Base-by-base conservation (phyloP, 345 rosid species). In the Alliaria petiolata region DNA sequence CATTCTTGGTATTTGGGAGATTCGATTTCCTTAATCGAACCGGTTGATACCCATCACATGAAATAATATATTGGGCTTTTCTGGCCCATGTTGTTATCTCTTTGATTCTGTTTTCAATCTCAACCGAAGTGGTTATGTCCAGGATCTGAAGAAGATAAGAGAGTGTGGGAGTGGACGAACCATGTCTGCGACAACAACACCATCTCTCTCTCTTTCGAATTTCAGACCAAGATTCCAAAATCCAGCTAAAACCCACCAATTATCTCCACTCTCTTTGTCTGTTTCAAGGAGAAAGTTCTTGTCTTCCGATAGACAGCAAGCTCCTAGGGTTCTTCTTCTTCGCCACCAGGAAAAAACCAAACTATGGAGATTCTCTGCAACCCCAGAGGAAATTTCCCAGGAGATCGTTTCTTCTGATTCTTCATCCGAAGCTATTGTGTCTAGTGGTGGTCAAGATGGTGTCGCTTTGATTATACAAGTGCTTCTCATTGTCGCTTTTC, bases 401-500 rank as follows among this genome's bases (percentile, higher is more conserved):
- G 73, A 78, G 78, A 79, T 85, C 2, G 72, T 82, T 49, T 62
- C 71, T 54, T 62, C 79, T 61, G 25, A 58, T 75, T 50, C 72
- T 47, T 67, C 58, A 54, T 47, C 78, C 25, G 71, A 46, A 54
- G 71, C 79, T 31, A 31, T 70, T 76, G 79, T 56, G 2, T 55
- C 79, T 30, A 7, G 22, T 62, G 75, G 75, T 47, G 82, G 64
- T 10, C 93, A 69, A 65, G 95, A 81, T 38, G 83, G 84, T 54
- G 77, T 67, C 6, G 73, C 81, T 65, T 62, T 53, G 53, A 36
- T 88, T 28, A 76, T 90, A 47, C 79, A 83, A 40, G 64, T 34
- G 62, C 95, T 90, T 42, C 85, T 89, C 70, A 43, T 84, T 64
- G n/a, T 68, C 28, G 96, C 98, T 55, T 89, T 92, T 49, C 51